These are phyloP conservation scores for Leccinum obscurum DNA, from an alignment of 768 basidiomycete species.

Conservation along the genomic window DNA sequence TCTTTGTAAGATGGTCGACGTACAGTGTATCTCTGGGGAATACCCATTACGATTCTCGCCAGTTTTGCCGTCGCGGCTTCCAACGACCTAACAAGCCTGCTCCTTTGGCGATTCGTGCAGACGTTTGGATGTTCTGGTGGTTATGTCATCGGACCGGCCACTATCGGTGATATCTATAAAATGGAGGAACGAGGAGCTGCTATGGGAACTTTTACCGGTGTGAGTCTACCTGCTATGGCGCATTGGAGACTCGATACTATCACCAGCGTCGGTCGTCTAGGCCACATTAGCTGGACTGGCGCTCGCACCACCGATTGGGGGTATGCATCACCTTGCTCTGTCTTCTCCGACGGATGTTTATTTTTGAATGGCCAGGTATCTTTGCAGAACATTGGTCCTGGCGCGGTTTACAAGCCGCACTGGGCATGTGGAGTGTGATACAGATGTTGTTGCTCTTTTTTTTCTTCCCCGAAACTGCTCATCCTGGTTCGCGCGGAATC, in stretches of 20 bases:
- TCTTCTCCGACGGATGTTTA: not conserved
- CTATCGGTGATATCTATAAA: slow-evolving; percentile 66
- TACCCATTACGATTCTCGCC: slow-evolving; percentile 59
- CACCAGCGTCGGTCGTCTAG: slow-evolving; percentile 16
- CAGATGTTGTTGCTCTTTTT: slow-evolving; percentile 41
- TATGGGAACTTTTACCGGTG: slow-evolving; percentile 59
- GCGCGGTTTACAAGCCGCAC: slow-evolving; percentile 54
- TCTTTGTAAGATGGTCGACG: slow-evolving; percentile 58
- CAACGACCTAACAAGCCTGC: slow-evolving; percentile 41
- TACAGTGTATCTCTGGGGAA: slow-evolving; percentile 53
- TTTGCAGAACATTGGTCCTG: slow-evolving; percentile 64
- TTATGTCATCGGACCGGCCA: slow-evolving; percentile 55
- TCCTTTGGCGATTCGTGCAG: slow-evolving; percentile 66
- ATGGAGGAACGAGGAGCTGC: slow-evolving; percentile 62
- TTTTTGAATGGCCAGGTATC: slow-evolving; percentile 35
- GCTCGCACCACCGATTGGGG: slow-evolving; percentile 60
- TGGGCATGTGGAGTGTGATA: slow-evolving; percentile 43
- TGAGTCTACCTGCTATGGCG: slow-evolving; percentile 23
- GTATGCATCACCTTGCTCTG: slow-evolving; percentile 24
- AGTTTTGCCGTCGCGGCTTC: slow-evolving; percentile 61
- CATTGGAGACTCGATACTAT: not conserved
- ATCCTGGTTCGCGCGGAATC: slow-evolving; percentile 56
- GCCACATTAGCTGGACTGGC: slow-evolving; percentile 58
- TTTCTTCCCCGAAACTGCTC: slow-evolving; percentile 65
- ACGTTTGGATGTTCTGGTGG: slow-evolving; percentile 62